Evolutionary conservation across 805 yeast species (phyloP).

Genomic region (Sugiyamaella chiloensis): DNA sequence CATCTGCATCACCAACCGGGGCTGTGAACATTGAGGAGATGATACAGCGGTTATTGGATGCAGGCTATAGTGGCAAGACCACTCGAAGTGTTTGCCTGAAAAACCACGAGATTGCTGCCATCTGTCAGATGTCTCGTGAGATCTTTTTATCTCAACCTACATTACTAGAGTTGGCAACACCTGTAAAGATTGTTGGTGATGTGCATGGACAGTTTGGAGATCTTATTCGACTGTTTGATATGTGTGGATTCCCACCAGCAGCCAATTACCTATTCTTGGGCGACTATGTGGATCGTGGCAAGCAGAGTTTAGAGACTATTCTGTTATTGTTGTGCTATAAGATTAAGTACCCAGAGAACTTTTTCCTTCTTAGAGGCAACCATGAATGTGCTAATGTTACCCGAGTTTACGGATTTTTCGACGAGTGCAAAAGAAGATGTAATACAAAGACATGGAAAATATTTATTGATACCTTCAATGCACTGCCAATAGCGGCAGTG

Average conservation of each 20-base stretch:
- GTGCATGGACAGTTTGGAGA: slow-evolving; percentile 97
- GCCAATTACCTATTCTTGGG: slow-evolving; percentile 91
- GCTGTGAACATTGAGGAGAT: slow-evolving; percentile 71
- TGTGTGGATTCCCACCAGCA: slow-evolving; percentile 96
- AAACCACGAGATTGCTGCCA: slow-evolving; percentile 80
- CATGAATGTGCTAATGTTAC: slow-evolving; percentile 98
- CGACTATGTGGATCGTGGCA: slow-evolving; percentile 97
- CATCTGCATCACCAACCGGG: slow-evolving; percentile 16
- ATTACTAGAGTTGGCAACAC: slow-evolving; percentile 78
- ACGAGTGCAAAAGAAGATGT: slow-evolving; percentile 94
- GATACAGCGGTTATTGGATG: slow-evolving; percentile 87
- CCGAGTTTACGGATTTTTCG: slow-evolving; percentile 94
- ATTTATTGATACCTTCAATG: slow-evolving; percentile 92
- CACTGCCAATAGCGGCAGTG: slow-evolving; percentile 91
- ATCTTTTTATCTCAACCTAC: slow-evolving; percentile 89
- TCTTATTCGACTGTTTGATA: slow-evolving; percentile 82
- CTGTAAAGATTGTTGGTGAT: slow-evolving; percentile 87
- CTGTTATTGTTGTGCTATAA: slow-evolving; percentile 84
- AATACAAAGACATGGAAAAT: slow-evolving; percentile 90
- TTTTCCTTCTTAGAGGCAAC: slow-evolving; percentile 88
- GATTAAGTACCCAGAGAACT: slow-evolving; percentile 94
- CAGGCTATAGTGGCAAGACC: slow-evolving; percentile 93
- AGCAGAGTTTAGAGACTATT: slow-evolving; percentile 92
- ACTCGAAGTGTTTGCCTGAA: slow-evolving; percentile 87
- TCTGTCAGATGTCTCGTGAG: slow-evolving; percentile 86